Conservation (phyloP, 768 basidiomycete species). For the Suillus placidus region DNA sequence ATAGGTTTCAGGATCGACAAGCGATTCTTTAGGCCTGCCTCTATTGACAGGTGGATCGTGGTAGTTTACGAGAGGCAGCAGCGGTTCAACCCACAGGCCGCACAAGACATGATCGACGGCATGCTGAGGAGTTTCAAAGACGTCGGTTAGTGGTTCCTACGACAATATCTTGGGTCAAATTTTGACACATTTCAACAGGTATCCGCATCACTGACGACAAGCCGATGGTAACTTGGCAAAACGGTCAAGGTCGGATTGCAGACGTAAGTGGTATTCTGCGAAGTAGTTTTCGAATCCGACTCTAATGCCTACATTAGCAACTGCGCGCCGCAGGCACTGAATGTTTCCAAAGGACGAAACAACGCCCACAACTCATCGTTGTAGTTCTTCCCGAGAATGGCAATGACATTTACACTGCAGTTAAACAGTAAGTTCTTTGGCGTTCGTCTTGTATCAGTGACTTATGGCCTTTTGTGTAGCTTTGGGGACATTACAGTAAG, state of each 20-base stretch:
- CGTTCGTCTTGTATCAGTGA: constrained; percentile 5
- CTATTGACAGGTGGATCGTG: constrained; percentile 61
- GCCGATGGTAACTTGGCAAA: constrained; percentile 56
- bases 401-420: constrained; percentile 73
- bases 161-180: neutral
- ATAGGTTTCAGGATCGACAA: constrained; percentile 62
- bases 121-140: constrained; percentile 50
- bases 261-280: constrained; percentile 34
- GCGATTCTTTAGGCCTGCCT: constrained; percentile 59
- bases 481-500: constrained; percentile 70
- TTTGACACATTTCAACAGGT: constrained; percentile 41
- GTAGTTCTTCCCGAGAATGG: constrained; percentile 73
- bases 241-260: constrained; percentile 56
- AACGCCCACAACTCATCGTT: constrained; percentile 60
- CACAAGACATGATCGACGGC: constrained; percentile 56
- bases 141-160: constrained; percentile 54
- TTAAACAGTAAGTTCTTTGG: constrained; percentile 69
- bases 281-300: neutral
- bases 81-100: constrained; percentile 55
- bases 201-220: constrained; percentile 52
- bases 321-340: constrained; percentile 54
- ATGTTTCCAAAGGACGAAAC: constrained; percentile 42
- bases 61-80: constrained; percentile 65
- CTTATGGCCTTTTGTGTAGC: constrained; percentile 39
- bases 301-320: constrained; percentile 35